Evolutionary conservation across 1,139 yeast genomes (phyloP), one percentile per base, ranked within the genome.

Genomic region (Maudiozyma humilis): DNA sequence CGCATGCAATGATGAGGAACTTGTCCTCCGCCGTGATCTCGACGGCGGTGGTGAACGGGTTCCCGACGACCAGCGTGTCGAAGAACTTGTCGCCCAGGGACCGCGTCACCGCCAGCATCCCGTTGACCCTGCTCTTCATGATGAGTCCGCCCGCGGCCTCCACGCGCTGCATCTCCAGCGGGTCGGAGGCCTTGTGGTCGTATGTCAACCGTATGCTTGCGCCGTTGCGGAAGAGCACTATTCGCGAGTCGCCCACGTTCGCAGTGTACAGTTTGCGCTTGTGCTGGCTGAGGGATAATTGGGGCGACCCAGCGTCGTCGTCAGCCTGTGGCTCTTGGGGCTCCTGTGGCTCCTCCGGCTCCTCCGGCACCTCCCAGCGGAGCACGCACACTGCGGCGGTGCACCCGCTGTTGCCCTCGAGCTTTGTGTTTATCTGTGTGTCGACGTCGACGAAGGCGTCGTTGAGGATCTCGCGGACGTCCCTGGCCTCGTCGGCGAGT

Each of bases 331-430:
- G 27, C 27, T 6, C 6, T 10, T 23, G 27, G 8, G 27, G 27
- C 27, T 6, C 27, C 6, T 23, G 8, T 6, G 30, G 59, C 6
- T 6, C 27, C 27, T 23, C 27, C 6, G 27, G 8, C 6, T 23
- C 65, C 33, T 65, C 67, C 4, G 73, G 73, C 36, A 73, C 69
- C 54, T 89, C 96, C 96, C 96, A 88, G 46, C 95, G 70, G 46
- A 88, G 65, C 1, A 91, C 79, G 1, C 96, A 96, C 19, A 89
- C 96, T 0, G 95, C 96, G 0, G 96, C 98, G 0, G 99, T 93
- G 54, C 94, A 81, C 0, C 98, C 98, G 46, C 93, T 78, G 44
- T 76, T 77, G 15, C 82, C 91, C 49, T 78, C 78, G 27, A 71
- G 54, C 40, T 64, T 61, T 44, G 75, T 69, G 40, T 73, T 76